Evolutionary conservation across 306 rosid species (phyloP).

Genomic region (Citrullus amarus): DNA sequence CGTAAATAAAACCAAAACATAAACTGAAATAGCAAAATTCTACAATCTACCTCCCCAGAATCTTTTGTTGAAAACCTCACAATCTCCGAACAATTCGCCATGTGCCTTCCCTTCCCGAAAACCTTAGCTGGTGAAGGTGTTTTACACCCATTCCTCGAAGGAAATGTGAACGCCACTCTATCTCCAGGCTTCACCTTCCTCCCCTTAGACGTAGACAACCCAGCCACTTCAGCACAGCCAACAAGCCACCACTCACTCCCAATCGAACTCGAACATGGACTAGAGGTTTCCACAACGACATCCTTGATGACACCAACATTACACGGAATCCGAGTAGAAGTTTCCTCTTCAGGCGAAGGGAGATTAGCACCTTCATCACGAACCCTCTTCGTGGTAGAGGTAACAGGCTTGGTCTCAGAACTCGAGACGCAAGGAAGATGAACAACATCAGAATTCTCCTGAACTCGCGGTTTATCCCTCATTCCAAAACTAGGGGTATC

Average conservation of each 20-base stretch:
- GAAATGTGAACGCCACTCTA: slow-evolving; percentile 58
- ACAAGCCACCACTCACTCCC: slow-evolving; percentile 68
- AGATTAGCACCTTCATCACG: not conserved
- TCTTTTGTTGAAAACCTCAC: slow-evolving; percentile 63
- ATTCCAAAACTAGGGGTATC: slow-evolving; percentile 36
- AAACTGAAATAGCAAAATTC: not conserved
- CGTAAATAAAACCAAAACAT: not conserved
- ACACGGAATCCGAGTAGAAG: slow-evolving; percentile 9
- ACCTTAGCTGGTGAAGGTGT: slow-evolving; percentile 48
- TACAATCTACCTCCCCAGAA: slow-evolving; percentile 60
- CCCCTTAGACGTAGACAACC: slow-evolving; percentile 80
- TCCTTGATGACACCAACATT: slow-evolving; percentile 14
- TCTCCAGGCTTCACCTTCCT: slow-evolving; percentile 54
- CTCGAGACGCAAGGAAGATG: slow-evolving; percentile 18
- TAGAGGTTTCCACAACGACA: slow-evolving; percentile 13
- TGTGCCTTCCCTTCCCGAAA: slow-evolving; percentile 46
- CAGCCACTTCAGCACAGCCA: slow-evolving; percentile 48
- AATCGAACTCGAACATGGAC: slow-evolving; percentile 12
- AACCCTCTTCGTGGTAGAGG: slow-evolving; percentile 4
- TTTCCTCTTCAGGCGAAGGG: slow-evolving; percentile 5
- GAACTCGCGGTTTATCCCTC: slow-evolving; percentile 13
- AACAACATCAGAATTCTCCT: slow-evolving; percentile 3
- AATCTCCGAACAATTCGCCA: slow-evolving; percentile 55
- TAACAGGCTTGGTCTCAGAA: slow-evolving; percentile 13
- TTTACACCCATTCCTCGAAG: slow-evolving; percentile 18